Evolutionary conservation across 2,329 filamentous ascomycete genomes (phyloP).

Genomic region (Aureobasidium subglaciale): DNA sequence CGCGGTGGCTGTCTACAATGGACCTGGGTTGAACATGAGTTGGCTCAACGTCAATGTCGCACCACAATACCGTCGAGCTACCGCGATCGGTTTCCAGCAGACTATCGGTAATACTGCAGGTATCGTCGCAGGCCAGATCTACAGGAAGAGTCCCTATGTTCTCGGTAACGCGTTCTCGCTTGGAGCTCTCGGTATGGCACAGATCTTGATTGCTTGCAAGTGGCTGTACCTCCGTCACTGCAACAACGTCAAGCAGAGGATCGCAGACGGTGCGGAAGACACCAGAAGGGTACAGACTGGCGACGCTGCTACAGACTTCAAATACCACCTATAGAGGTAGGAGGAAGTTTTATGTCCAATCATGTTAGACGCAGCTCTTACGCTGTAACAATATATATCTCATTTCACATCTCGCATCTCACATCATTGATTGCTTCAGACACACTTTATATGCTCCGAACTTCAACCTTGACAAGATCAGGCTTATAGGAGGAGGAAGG

Average conservation of each 20-base stretch:
- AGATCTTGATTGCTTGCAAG: slow-evolving; percentile 11
- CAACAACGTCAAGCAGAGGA: slow-evolving; percentile 13
- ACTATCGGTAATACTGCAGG: slow-evolving; percentile 44
- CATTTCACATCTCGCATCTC: no score
- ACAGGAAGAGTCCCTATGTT: slow-evolving; percentile 23
- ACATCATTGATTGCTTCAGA: no score
- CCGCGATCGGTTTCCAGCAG: slow-evolving; percentile 41
- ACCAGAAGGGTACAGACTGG: slow-evolving; percentile 14
- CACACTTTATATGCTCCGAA: no score
- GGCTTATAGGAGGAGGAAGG: no score
- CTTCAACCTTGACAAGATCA: no score
- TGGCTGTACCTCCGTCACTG: slow-evolving; percentile 13
- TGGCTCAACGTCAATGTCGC: slow-evolving; percentile 45
- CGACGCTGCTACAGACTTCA: slow-evolving; percentile 11
- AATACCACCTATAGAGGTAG: slow-evolving; percentile 12
- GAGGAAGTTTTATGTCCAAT: no score
- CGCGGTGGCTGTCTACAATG: slow-evolving; percentile 23
- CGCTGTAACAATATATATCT: no score
- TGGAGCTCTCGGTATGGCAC: slow-evolving; percentile 11
- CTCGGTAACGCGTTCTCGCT: slow-evolving; percentile 15
- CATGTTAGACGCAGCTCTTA: no score
- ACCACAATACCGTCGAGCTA: slow-evolving; percentile 42
- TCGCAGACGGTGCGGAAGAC: slow-evolving; percentile 7
- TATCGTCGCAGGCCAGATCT: slow-evolving; percentile 43
- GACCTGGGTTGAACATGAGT: slow-evolving; percentile 38